A percentile compares a stretch with the other conserved stretches of the same genome.
Conservation (phyloP, 2,329 filamentous ascomycete species). For the Aspergillus sp. region DNA sequence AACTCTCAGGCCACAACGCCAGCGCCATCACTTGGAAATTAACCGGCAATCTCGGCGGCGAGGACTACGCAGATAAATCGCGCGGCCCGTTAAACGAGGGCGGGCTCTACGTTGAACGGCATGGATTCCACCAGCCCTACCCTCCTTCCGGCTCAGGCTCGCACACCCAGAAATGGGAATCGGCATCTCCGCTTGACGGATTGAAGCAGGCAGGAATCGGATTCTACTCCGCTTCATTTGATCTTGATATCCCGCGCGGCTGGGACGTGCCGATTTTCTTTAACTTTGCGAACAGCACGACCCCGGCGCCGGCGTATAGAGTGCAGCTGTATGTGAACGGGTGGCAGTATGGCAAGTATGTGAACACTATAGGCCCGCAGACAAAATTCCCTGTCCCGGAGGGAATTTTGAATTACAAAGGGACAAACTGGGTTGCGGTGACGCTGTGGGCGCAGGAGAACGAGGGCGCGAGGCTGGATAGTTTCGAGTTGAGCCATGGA, state of each 20-base stretch:
- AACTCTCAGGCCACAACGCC: constrained; percentile 39
- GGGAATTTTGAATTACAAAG: constrained; percentile 69
- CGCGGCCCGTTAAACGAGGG: constrained; percentile 61
- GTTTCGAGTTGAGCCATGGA: constrained; percentile 52
- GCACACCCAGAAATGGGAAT: constrained; percentile 28
- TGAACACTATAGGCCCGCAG: constrained; percentile 75
- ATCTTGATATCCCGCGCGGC: constrained; percentile 51
- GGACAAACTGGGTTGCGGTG: constrained; percentile 68
- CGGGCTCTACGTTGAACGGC: constrained; percentile 55
- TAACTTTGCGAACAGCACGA: constrained; percentile 46
- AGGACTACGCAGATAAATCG: constrained; percentile 52
- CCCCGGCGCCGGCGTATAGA: constrained; percentile 58
- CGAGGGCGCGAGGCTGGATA: constrained; percentile 57
- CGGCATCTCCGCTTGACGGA: constrained; percentile 38
- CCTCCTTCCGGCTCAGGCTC: constrained; percentile 28
- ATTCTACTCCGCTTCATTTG: constrained; percentile 54
- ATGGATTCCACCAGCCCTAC: constrained; percentile 57
- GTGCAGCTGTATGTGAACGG: constrained; percentile 72
- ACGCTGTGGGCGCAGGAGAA: constrained; percentile 67
- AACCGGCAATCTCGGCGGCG: constrained; percentile 60
- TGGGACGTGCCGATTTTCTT: constrained; percentile 59
- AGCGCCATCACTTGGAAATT: constrained; percentile 53
- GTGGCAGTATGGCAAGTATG: constrained; percentile 69
- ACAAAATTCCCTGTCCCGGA: constrained; percentile 70
- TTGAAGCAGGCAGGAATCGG: constrained; percentile 50